Percentiles rank a stretch among this genome's conserved stretches.
Evolutionary conservation across 345 rosid species (phyloP).

Genomic region (Garcia nutans): DNA sequence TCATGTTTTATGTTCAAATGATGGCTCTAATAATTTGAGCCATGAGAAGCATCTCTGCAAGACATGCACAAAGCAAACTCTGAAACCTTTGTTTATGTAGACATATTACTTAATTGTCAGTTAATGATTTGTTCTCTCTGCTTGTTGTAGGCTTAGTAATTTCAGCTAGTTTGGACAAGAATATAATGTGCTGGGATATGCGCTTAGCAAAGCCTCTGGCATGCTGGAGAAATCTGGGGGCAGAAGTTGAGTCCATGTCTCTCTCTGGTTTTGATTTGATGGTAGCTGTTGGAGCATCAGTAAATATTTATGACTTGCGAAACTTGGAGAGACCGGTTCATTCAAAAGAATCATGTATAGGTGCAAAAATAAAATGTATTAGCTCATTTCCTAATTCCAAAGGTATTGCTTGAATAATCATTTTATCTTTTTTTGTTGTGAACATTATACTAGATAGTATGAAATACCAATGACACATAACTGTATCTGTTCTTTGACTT

Average conservation of each 20-base stretch:
- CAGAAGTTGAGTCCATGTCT: slow-evolving; percentile 66
- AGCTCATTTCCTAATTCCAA: slow-evolving; percentile 43
- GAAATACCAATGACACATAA: neutral
- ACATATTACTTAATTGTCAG: neutral
- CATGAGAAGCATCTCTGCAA: neutral
- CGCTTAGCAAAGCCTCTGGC: slow-evolving; percentile 37
- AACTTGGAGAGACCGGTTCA: slow-evolving; percentile 50
- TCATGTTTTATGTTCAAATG: neutral
- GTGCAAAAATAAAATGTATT: slow-evolving; percentile 55
- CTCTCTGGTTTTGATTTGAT: slow-evolving; percentile 58
- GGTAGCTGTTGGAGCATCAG: slow-evolving; percentile 59
- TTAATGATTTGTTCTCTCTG: slow-evolving; percentile 2
- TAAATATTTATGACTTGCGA: slow-evolving; percentile 62
- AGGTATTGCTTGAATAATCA: slow-evolving; percentile 43
- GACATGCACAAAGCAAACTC: neutral
- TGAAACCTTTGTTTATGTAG: neutral
- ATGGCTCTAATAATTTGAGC: neutral
- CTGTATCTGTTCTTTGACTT: neutral
- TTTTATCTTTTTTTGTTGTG: slow-evolving; percentile 3
- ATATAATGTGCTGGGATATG: slow-evolving; percentile 65
- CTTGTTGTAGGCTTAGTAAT: slow-evolving; percentile 56
- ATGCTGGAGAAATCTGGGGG: slow-evolving; percentile 32
- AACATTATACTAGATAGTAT: neutral
- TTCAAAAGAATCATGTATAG: slow-evolving; percentile 46
- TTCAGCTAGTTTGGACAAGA: slow-evolving; percentile 79